phyloP scores from a whole-genome alignment of 148 eudicot species.

The Rhododendron simsii region DNA sequence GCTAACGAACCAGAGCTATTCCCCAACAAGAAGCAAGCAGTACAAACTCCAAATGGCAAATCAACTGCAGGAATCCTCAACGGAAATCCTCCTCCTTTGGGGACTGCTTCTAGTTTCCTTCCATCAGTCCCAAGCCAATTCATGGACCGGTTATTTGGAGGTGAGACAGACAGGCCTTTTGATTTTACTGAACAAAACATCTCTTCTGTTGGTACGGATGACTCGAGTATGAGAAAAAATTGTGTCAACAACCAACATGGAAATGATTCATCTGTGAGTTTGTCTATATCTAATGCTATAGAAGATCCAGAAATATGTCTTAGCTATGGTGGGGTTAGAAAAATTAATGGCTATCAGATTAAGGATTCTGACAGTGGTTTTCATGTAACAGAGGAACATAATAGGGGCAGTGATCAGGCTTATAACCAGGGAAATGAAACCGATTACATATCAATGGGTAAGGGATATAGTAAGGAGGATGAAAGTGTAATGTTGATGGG shows the following conservation, averaged over 20 bases:
- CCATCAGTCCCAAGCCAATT: slow-evolving; percentile 36
- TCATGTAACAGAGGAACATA: slow-evolving; percentile 19
- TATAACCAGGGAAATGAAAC: slow-evolving; percentile 26
- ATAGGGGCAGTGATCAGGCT: slow-evolving; percentile 18
- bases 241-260: slow-evolving; percentile 22
- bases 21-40: slow-evolving; percentile 52
- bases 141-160: slow-evolving; percentile 43
- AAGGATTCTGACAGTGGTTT: slow-evolving; percentile 35
- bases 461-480: slow-evolving; percentile 28
- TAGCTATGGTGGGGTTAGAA: slow-evolving; percentile 40
- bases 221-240: slow-evolving; percentile 15
- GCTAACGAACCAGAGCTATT: slow-evolving; percentile 39
- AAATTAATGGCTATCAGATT: slow-evolving; percentile 42
- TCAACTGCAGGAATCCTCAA: slow-evolving; percentile 18
- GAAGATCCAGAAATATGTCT: slow-evolving; percentile 33
- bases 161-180: slow-evolving; percentile 23
- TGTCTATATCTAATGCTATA: slow-evolving; percentile 36
- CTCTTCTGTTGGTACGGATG: slow-evolving; percentile 22
- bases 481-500: slow-evolving; percentile 25
- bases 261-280: slow-evolving; percentile 32
- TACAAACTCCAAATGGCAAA: slow-evolving; percentile 28
- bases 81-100: slow-evolving; percentile 26
- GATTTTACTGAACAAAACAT: slow-evolving; percentile 16
- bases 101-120: slow-evolving; percentile 24
- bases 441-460: slow-evolving; percentile 30